Evolutionary conservation across 2,329 filamentous ascomycete species (phyloP), one percentile per base, ranked within the genome.

Genomic region (Neonectria neomacrospora): DNA sequence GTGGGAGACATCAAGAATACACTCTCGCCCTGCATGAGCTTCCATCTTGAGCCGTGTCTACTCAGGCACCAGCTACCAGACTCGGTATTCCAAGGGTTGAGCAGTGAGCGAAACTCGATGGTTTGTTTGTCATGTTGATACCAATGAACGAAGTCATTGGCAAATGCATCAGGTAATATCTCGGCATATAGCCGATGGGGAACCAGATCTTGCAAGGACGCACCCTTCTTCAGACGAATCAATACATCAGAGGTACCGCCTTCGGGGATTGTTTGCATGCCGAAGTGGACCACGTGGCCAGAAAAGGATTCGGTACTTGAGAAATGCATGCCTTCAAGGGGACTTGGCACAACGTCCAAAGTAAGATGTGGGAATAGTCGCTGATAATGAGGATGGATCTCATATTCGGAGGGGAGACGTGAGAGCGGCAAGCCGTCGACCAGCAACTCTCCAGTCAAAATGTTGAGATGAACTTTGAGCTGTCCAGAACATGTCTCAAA

Each of bases 71-170:
- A 80, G 2, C 67, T 70, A 0, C 60, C n/a, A 0, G 55, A 1
- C 0, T 63, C 64, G 0, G 65, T n/a, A 1, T 9, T 39, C 79
- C 78, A 81, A 0, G 75, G 73, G 0, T 59, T 50, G 0, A 22
- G 9, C 0, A 67, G 20, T 0, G 72, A 63, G 2, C 78, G 72
- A 18, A 82, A 79, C 30, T 80, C 75, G 6, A 83, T 34, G 0
- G 23, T 48, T 0, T 67, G 63, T 0, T 52, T 67, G 1, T 67
- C 48, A 1, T 73, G 5, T 22, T 81, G 67, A 44, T 83, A 79
- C 85, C 85, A 88, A 58, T 86, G 84, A 0, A 78, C 74, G 57
- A 76, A 81, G 0, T 79, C 65, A 1, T 79, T 42, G 1, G 81
- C 66, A 9, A 86, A 80, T 0, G 64, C 51, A 0, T 60, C 5